Base-by-base conservation (phyloP, 495 filamentous ascomycete species). In the Podospora comata region DNA sequence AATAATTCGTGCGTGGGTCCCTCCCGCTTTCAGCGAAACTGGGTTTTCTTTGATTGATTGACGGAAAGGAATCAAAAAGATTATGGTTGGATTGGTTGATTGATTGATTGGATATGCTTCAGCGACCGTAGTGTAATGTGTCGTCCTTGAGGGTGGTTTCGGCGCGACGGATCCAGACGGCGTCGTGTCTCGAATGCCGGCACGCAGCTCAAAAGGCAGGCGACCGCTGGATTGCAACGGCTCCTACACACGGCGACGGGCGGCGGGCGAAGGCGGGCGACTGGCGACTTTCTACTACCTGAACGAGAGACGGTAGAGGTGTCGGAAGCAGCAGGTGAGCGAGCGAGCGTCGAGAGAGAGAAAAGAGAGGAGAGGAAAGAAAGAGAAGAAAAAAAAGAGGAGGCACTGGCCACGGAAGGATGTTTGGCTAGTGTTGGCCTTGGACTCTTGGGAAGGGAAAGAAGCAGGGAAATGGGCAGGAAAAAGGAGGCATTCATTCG, bases 401-500 rank as follows among this genome's bases (percentile, higher is more conserved):
- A 71, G 65, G 59, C 68, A 66, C 71, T 64, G 64, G 28, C 63
- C 67, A 72, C 65, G 68, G 69, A 67, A 48, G 39, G 73, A 74
- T 44, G 60, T 19, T 26, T 7, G 13, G 55, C 23, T 58, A 65
- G 67, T 11, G 39, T 48, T 48, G 15, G 39, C 39, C 39, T 48
- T 48, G 9, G 6, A 32, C 30, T 32, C 30, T 32, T 65, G 27
- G 67, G 70, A 73, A 71, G 68, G 70, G 70, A 67, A 70, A 67
- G 73, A 73, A 72, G 39, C 72, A 73, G 57, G 68, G 69, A 71
- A 75, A 60, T 56, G 56, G 61, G 48, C 75, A 67, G 71, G 69
- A 71, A 77, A 74, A 73, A 72, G 76, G 71, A 74, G 70, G 69
- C 56, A 72, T 69, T 70, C 72, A 74, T 74, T 73, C 72, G 72